These are phyloP conservation scores for Lyophyllum decastes DNA, from an alignment of 768 basidiomycete species.

Conservation along the genomic window DNA sequence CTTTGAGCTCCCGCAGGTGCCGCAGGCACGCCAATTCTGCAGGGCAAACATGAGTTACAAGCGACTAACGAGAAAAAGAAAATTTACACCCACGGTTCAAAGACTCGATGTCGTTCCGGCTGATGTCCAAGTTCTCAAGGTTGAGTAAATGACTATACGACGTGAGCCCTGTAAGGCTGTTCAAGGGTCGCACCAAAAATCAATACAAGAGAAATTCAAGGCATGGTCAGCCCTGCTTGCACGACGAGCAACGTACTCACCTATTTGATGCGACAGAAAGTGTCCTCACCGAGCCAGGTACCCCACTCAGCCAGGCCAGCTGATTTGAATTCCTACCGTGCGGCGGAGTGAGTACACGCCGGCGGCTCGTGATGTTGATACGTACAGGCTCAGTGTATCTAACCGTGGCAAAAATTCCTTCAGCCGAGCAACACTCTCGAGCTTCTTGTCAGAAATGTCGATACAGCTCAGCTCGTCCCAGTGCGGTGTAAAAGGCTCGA, in stretches of 20 bases:
- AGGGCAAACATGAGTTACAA: slow-evolving; percentile 12
- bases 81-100: slow-evolving; percentile 67
- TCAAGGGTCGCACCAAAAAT: slow-evolving; percentile 10
- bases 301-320: slow-evolving; percentile 78
- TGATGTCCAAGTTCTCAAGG: slow-evolving; percentile 89
- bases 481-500: slow-evolving; percentile 91
- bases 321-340: slow-evolving; percentile 65
- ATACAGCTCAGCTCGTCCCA: slow-evolving; percentile 84
- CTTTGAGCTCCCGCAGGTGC: slow-evolving; percentile 85
- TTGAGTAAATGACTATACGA: slow-evolving; percentile 87
- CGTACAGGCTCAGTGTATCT: slow-evolving; percentile 76
- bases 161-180: slow-evolving; percentile 81
- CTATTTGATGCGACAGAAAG: too few species aligned
- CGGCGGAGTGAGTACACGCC: background rate
- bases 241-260: too few species aligned
- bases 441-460: slow-evolving; percentile 69
- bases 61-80: slow-evolving; percentile 8
- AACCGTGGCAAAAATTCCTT: slow-evolving; percentile 91
- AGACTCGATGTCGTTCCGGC: slow-evolving; percentile 86
- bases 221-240: background rate
- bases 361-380: slow-evolving; percentile 19
- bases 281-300: slow-evolving; percentile 71
- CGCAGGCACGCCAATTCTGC: slow-evolving; percentile 82
- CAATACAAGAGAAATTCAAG: slow-evolving; percentile 6
- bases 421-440: slow-evolving; percentile 78